phyloP scores from a whole-genome alignment of 1,284 basidiomycete genomes.

The Chalciporus sp. region DNA sequence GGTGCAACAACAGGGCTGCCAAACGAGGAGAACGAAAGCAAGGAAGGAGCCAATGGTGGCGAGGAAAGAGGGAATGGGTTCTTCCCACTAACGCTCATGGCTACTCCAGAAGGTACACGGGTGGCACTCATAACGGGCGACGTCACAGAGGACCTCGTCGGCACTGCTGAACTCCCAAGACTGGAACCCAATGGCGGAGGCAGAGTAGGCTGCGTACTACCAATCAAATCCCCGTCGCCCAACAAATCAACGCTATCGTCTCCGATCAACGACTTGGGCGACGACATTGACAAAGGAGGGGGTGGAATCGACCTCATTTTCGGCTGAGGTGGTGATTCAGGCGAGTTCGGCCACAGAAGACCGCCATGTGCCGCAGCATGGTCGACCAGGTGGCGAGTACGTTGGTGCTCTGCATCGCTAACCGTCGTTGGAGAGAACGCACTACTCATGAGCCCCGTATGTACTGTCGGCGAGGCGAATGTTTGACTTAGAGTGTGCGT shows the following conservation, averaged over 20 bases:
- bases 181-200: not conserved
- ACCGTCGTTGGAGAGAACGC: slow-evolving; percentile 22
- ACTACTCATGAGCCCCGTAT: slow-evolving; percentile 21
- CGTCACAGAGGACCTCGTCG: not conserved
- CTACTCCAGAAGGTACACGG: not conserved
- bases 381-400: slow-evolving; percentile 58
- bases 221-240: slow-evolving; percentile 6
- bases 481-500: slow-evolving; percentile 23
- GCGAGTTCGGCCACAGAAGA: slow-evolving; percentile 62
- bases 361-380: slow-evolving; percentile 53
- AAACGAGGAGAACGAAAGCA: slow-evolving; percentile 12
- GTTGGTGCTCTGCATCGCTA: slow-evolving; percentile 42
- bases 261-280: slow-evolving; percentile 29
- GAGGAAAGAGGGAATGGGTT: slow-evolving; percentile 9
- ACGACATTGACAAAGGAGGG: slow-evolving; percentile 55
- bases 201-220: not conserved
- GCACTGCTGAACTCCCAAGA: not conserved
- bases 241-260: slow-evolving; percentile 20
- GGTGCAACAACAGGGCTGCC: not conserved
- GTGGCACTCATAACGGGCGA: not conserved
- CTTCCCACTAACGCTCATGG: slow-evolving; percentile 4
- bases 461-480: slow-evolving; percentile 20
- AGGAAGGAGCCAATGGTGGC: slow-evolving; percentile 9
- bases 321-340: slow-evolving; percentile 5
- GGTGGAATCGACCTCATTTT: slow-evolving; percentile 20